Evolutionary conservation across 805 yeast species (phyloP), one percentile per base, ranked within the genome.

Genomic region (Kurtzmaniella fragi): DNA sequence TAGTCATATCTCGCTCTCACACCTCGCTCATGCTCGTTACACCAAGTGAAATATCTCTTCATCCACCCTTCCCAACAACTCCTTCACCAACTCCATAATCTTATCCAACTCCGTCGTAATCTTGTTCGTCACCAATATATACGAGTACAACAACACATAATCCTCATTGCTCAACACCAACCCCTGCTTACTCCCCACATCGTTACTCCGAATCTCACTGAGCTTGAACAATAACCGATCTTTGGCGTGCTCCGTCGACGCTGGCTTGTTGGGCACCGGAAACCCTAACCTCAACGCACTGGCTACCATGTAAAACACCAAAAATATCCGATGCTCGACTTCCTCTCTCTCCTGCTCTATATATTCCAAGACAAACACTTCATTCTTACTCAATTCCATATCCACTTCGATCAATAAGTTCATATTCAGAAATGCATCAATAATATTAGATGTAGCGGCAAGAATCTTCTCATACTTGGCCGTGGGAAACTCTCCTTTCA

Each of bases 381-480:
- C 93, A 41, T 71, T 73, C 1, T 63, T 55, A 1, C 71, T 67
- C 10, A 84, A 63, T 0, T 53, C 51, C 1, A 82, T 76, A 46
- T 83, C 84, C 42, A 82, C 75, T 37, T 77, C 72, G 28, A 86
- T 78, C 64, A 86, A 75, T 23, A 81, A 74, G 44, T 77, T 78
- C 62, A 87, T 67, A 50, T 85, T 84, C 56, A 84, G 90, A 52
- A 77, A 81, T 0, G 89, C 80, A 52, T 86, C 91, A 17, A 86
- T 64, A 20, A 86, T 82, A 26, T 70, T 69, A 34, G 82, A 80
- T 0, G 93, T 83, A 2, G 76, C 59, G 10, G 59, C 56, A 15
- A 86, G 53, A 16, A 86, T 54, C 29, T 59, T 64, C 31, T 65
- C 62, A 57, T 81, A 87, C 0, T 67, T 64, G 3, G 56, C 61